Evolutionary conservation across 495 filamentous ascomycete species (phyloP), one percentile per base, ranked within the genome.

Genomic region (Cercophora sp.): DNA sequence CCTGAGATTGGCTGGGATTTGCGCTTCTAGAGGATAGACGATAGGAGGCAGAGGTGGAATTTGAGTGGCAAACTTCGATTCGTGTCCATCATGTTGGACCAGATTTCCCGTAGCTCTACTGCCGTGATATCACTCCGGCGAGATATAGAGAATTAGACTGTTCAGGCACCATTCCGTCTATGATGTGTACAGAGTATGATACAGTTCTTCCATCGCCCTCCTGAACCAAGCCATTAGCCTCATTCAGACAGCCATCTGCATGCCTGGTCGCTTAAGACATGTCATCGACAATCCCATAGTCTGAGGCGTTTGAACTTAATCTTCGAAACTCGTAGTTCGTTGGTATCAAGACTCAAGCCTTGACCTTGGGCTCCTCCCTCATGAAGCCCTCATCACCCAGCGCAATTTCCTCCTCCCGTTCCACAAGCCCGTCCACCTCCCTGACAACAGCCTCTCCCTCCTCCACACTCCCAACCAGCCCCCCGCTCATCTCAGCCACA

Each of bases 1-100:
- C 94, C 94, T 8, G 70, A 85, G 75, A 97, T 98, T 68, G 89
- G 89, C 50, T 98, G 93, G 93, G 92, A 97, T 75, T 70, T 98
- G 73, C 81, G 93, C 42, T 96, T 83, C 37, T 76, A 64, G 41
- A 27, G n/a, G n/a, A 18, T n/a, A 34, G 10, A n/a, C 22, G 18
- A 22, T 22, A 13, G 23, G 23, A 43, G 23, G 40, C 15, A 20
- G 36, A 39, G 5, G n/a, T n/a, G n/a, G n/a, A n/a, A n/a, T n/a
- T n/a, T n/a, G n/a, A n/a, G n/a, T n/a, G 13, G 29, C 6, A 13
- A 32, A 32, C 8, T 32, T 32, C 29, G 29, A 32, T 32, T 32
- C 29, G 29, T 32, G 6, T 13, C 6, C 29, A 6, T 32, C 13
- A 32, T 32, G 29, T 13, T 32, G 29, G 29, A 32, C n/a, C n/a